Conservation (phyloP, 768 basidiomycete genomes). For the Naganishia randhawae region DNA sequence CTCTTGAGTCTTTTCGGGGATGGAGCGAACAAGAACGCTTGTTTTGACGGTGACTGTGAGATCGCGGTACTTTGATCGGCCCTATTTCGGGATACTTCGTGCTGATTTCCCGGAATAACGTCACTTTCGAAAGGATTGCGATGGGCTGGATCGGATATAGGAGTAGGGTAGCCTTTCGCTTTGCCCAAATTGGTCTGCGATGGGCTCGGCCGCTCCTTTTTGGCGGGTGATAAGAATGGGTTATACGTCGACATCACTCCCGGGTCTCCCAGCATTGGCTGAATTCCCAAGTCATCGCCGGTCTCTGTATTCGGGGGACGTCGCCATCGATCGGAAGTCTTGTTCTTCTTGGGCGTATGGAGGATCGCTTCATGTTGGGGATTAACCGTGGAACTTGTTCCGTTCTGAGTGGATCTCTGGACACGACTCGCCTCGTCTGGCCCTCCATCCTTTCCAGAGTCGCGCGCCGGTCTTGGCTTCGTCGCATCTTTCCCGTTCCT, state of each 20-base stretch:
- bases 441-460: neutral
- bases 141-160: conserved; percentile 9
- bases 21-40: conserved; percentile 26
- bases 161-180: neutral
- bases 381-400: neutral
- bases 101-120: neutral
- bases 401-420: neutral
- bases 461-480: neutral
- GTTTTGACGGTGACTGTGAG: neutral
- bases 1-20: conserved; percentile 25
- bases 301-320: neutral
- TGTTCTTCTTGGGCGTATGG: conserved; percentile 16
- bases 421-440: neutral
- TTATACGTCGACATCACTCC: neutral
- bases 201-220: neutral
- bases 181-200: neutral
- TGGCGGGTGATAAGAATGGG: conserved; percentile 9
- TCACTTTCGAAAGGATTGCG: conserved; percentile 26
- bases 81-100: neutral
- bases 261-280: neutral
- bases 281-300: neutral
- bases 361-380: neutral
- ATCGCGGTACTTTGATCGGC: neutral
- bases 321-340: conserved; percentile 17
- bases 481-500: neutral